Conservation (phyloP, 1,284 basidiomycete species). For the Hortiboletus rubellus region DNA sequence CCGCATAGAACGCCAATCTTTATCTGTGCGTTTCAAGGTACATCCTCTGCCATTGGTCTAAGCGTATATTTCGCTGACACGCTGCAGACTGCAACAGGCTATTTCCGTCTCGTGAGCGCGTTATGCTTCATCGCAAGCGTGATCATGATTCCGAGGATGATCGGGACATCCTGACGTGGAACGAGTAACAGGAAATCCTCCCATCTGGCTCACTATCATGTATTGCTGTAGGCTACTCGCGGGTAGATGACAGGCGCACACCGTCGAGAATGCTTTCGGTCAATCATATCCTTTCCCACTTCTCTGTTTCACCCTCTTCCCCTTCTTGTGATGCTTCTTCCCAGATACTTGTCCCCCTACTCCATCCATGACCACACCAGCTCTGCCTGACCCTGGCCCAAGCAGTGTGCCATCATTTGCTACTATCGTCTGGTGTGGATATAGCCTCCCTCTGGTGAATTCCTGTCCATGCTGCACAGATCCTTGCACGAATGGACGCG, state of each 20-base stretch:
- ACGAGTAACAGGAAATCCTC: constrained; percentile 38
- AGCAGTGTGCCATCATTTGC: constrained; percentile 73
- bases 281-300: constrained; percentile 90
- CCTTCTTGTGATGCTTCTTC: constrained; percentile 91
- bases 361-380: constrained; percentile 49
- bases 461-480: constrained; percentile 55
- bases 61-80: background rate
- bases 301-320: constrained; percentile 82
- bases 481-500: constrained; percentile 68
- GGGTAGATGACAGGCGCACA: background rate
- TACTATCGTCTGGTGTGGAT: constrained; percentile 81
- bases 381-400: constrained; percentile 45
- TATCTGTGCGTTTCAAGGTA: constrained; percentile 34
- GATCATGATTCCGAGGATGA: constrained; percentile 66
- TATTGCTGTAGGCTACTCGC: background rate
- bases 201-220: background rate
- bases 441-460: constrained; percentile 64
- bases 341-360: constrained; percentile 45
- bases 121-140: constrained; percentile 70
- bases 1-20: constrained; percentile 29
- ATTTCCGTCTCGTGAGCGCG: constrained; percentile 66
- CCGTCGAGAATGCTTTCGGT: background rate
- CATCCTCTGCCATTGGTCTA: background rate
- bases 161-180: constrained; percentile 72
- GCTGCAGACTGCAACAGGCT: constrained; percentile 64